These are phyloP conservation scores for Aspergillus taichungensis DNA, from an alignment of 495 filamentous ascomycete genomes.

Conservation along the genomic window DNA sequence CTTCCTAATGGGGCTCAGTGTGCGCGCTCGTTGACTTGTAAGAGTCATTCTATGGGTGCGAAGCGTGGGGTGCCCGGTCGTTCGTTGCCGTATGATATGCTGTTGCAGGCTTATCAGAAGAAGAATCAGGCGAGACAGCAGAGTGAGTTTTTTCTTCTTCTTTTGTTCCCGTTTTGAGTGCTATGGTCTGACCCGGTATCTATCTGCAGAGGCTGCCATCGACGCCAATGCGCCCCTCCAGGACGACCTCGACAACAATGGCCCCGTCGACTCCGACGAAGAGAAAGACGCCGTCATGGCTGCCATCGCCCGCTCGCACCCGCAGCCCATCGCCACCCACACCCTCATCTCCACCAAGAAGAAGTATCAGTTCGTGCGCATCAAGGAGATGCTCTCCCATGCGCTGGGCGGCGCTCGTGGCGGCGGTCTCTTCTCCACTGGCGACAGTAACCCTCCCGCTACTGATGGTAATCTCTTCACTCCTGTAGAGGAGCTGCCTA, in stretches of 20 bases:
- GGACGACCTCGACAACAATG: constrained; percentile 67
- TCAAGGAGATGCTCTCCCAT: constrained; percentile 80
- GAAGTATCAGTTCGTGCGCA: constrained; percentile 73
- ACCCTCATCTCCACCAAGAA: constrained; percentile 56
- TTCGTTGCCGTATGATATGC: constrained; percentile 88
- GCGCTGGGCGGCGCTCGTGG: constrained; percentile 50
- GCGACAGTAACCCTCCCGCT: constrained; percentile 21
- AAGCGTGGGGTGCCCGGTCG: constrained; percentile 86
- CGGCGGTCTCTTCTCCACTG: constrained; percentile 36
- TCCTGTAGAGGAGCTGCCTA: constrained; percentile 19
- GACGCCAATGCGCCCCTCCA: constrained; percentile 88
- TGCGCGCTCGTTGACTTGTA: constrained; percentile 88
- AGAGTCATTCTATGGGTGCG: constrained; percentile 92
- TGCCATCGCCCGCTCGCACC: constrained; percentile 64
- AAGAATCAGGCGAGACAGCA: constrained; percentile 98
- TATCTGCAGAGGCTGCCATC: constrained; percentile 67
- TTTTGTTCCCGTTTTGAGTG: neutral
- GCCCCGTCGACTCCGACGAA: constrained; percentile 85
- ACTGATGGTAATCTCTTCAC: constrained; percentile 26
- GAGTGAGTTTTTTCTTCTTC: constrained; percentile 45
- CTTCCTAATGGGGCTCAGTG: constrained; percentile 80
- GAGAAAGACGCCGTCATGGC: constrained; percentile 84
- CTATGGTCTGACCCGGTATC: constrained; percentile 6
- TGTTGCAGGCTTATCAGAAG: constrained; percentile 92
- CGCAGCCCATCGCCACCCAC: constrained; percentile 61